Evolutionary conservation across 2,329 filamentous ascomycete species (phyloP), one percentile per base, ranked within the genome.

Genomic region (Fusarium sp.): DNA sequence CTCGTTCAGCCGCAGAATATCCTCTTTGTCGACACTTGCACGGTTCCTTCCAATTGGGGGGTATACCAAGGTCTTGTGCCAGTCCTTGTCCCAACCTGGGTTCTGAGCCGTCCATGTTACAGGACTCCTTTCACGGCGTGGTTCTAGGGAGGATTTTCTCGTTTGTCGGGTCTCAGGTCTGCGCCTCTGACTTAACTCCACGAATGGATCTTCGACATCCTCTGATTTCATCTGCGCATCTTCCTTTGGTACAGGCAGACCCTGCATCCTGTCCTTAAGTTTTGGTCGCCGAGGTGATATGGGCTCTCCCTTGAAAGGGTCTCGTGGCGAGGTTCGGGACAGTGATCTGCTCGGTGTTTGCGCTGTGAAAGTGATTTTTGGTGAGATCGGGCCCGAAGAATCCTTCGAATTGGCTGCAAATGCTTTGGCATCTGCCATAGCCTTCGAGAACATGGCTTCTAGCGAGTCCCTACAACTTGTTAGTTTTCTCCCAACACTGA

Each of bases 1-100:
- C 67, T 97, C 92, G 64, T 97, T 90, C 4, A 99, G 85, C 43
- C 93, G 86, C 21, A 85, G 81, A 34, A 98, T 89, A 75, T 96
- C 93, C n/a, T 86, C 83, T 65, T 86, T 89, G 59, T 92, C 88
- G 2, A 96, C 88, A 2, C 86, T 88, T 2, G 90, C 88, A 65
- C 89, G 85, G 51, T 88, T 86, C 56, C 85, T 87, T 4, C 88
- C 88, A 26, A 80, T 81, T 7, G 80, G 73, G 6, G 89, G 89
- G 75, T 88, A 93, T 4, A 89, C 81, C 3, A 94, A 81, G 3
- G 90, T 86, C 51, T 82, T 83, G 18, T 83, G 80, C 88, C 88
- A 91, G 1, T 79, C 63, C 18, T 79, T 78, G 34, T 78, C 77
- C 89, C 89, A 91, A 4, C 78, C 78, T 9, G 80, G 81, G 67